phyloP scores from a whole-genome alignment of 2,329 filamentous ascomycete species.

The Lizonia empirigonia region DNA sequence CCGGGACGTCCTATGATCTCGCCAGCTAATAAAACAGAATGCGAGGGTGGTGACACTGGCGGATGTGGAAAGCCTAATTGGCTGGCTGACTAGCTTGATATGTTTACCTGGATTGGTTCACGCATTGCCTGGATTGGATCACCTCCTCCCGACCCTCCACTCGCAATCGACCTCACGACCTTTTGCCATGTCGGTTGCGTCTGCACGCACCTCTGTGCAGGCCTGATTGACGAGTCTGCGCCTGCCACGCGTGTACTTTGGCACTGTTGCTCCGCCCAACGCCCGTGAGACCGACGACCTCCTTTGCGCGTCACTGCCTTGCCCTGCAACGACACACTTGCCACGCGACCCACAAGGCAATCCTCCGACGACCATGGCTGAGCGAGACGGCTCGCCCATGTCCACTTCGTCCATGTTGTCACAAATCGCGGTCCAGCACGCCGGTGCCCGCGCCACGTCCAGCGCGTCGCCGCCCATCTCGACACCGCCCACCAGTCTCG shows the following conservation, averaged over 20 bases:
- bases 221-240: slow-evolving; percentile 20
- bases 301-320: slow-evolving; percentile 43
- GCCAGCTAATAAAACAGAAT: slow-evolving; percentile 25
- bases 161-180: slow-evolving; percentile 25
- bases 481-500: slow-evolving; percentile 70
- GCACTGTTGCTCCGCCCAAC: slow-evolving; percentile 42
- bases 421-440: slow-evolving; percentile 31
- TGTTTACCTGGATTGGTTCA: slow-evolving; percentile 42
- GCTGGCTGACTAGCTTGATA: slow-evolving; percentile 44
- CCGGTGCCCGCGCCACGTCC: slow-evolving; percentile 49
- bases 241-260: slow-evolving; percentile 37
- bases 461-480: slow-evolving; percentile 62
- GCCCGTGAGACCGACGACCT: slow-evolving; percentile 32
- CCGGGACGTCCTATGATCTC: not conserved
- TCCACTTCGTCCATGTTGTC: slow-evolving; percentile 52
- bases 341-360: slow-evolving; percentile 25
- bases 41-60: slow-evolving; percentile 40
- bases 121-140: too few species aligned
- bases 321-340: slow-evolving; percentile 29
- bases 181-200: slow-evolving; percentile 29
- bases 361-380: slow-evolving; percentile 37
- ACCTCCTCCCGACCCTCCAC: slow-evolving; percentile 35
- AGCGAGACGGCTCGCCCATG: slow-evolving; percentile 43
- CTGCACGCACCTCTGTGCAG: slow-evolving; percentile 32
- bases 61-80: slow-evolving; percentile 45